Evolutionary conservation across 305 asterid species (phyloP), one percentile per base, ranked within the genome.

Genomic region (Fraxinus albicans): DNA sequence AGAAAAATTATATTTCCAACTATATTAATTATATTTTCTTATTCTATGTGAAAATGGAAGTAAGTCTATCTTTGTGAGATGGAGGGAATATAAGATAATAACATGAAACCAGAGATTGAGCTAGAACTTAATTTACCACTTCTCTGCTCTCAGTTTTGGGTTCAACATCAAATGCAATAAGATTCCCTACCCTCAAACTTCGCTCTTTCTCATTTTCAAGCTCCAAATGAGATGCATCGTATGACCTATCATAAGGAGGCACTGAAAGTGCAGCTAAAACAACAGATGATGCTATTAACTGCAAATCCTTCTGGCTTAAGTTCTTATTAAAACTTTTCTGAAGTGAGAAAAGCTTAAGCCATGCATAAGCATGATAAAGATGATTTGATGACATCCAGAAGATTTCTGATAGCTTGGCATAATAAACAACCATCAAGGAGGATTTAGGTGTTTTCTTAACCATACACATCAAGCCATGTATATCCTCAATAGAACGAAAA

Each of bases 351-450:
- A 96, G 98, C 92, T 94, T 96, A 60, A 94, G 94, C 99, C 98
- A 96, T 67, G 98, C 98, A 89, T 94, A 94, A 53, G 98, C 99
- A 90, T 94, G 99, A 88, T 93, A 92, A 38, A 96, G 97, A 87
- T 96, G 91, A 86, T 87, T 94, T 77, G 97, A 92, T 6, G 99
- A 96, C 89, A 85, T 88, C 99, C 99, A 96, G 88, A 96, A 96
- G 80, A 96, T 96, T 83, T 96, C 97, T 0, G 98, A 91, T 58
- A 96, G 93, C 91, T 96, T 96, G 75, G 97, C 94, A 88, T 94
- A 96, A 75, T 92, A 96, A 73, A 94, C 90, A 78, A 92, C 98
- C 99, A 96, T 89, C 85, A 89, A 77, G 34, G 99, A 93, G 27
- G 99, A 72, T 81, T 96, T 96, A 29, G 98, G 99, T 2, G 93